Evolutionary conservation across 768 basidiomycete genomes (phyloP), one percentile per base, ranked within the genome.

Genomic region (Pulveroboletus sp.): DNA sequence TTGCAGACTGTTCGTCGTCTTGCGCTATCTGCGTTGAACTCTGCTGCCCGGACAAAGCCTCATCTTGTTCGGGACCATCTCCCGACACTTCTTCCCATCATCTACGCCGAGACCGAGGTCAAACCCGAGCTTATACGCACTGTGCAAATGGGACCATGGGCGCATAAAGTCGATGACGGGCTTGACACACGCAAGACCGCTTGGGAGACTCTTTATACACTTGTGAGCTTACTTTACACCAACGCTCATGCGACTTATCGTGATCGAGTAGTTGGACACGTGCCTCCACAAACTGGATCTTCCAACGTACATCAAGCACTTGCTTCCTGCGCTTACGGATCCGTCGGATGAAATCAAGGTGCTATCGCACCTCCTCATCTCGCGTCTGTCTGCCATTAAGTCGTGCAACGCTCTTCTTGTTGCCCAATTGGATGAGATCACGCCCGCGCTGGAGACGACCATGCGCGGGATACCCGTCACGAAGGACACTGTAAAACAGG

Each of bases 141-240:
- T 2, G 93, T 97, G 12, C 90, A 93, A 63, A 97, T 97, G 94
- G 93, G 94, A 19, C 93, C 94, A 3, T 97, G 93, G 93, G 90
- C 87, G 23, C 92, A 95, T 70, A 93, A 90, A 65, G 91, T 97
- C 44, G 97, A 99, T 59, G 94, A 98, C 55, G 97, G 97, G 40
- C 76, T 98, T 34, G 95, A 98, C 55, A 85, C 94, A 19, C 84
- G 97, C 50, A 98, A 97, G 76, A 94, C 91, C 0, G 95, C 97
- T 2, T 98, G 90, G 68, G 97, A 99, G 69, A 93, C 94, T 1
- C 90, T 97, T 75, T 94, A 97, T 65, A 97, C 94, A 17, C 69
- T 98, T 57, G 92, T 94, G 58, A 57, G 86, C 68, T 10, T 6
- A 8, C 68, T 10, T 6, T 6, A 33, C 4, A n/a, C 6, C n/a